Base-by-base conservation (phyloP, 306 rosid species). In the Trichosanthes truncata region DNA sequence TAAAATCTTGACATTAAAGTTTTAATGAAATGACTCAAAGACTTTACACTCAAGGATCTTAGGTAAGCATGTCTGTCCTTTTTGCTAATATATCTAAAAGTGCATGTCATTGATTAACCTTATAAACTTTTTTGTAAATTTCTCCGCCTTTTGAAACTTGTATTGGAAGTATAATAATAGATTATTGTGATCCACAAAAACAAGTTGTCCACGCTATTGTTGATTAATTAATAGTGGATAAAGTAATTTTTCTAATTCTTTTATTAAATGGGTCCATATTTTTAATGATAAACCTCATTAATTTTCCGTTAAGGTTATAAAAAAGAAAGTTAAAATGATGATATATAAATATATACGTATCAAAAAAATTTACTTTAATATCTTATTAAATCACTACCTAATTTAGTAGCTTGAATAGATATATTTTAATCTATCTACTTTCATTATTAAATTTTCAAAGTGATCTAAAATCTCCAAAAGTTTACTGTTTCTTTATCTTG, bases 1-100 rank as follows among this genome's bases (percentile, higher is more conserved):
- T 35, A 65, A 65, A 35, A 35, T 65, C 73, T 65, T 65, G 15
- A 65, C 46, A 35, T 18, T 35, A 35, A 67, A 67, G 87, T 80
- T 77, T 53, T 75, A 76, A 83, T 61, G 63, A 87, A 85, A 88
- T 81, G 85, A 83, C 57, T 84, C 78, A 21, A 76, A 75, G 77
- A 77, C 79, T 80, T 78, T 79, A 84, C 85, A 82, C 23, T 79
- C 68, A 88, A 79, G 88, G 80, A 84, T 85, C 86, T 87, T 84
- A 88, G 88, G 91, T 88, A 86, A 81, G 89, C 91, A 86, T 85
- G 90, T 87, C 87, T 83, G 36, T 84, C 76, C 82, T 90, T 90
- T 87, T 81, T 62, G 43, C 82, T 46, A 75, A 49, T 84, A 82
- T 80, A 76, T 76, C 84, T 81, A 69, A 82, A 85, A 79, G 82